phyloP scores from a whole-genome alignment of 2,329 filamentous ascomycete species.

The Pseudogymnoascus sp. region DNA sequence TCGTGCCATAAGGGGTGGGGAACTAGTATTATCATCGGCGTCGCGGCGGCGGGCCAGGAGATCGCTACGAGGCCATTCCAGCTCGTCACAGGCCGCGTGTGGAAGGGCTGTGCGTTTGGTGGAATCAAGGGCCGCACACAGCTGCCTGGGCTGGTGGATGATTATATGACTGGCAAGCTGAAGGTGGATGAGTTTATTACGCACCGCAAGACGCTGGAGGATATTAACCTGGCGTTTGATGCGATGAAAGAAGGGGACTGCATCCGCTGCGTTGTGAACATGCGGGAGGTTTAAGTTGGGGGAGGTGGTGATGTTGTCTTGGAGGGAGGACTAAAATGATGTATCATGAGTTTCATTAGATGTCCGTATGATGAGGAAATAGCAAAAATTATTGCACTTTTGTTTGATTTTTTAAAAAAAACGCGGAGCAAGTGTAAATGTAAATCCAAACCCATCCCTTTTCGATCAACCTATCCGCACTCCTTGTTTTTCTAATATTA shows the following conservation, averaged over 20 bases:
- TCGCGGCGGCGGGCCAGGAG: constrained; percentile 92
- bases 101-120: constrained; percentile 96
- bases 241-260: constrained; percentile 96
- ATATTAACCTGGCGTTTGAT: constrained; percentile 86
- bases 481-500: background rate
- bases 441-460: no score
- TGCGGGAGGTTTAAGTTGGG: constrained; percentile 29
- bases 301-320: background rate
- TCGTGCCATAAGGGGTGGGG: constrained; percentile 99
- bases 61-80: constrained; percentile 95
- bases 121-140: constrained; percentile 97
- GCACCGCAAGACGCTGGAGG: constrained; percentile 72
- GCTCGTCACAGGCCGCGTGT: constrained; percentile 92
- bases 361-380: background rate
- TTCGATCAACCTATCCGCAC: background rate
- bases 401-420: background rate
- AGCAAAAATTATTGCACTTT: background rate
- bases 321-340: background rate
- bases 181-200: constrained; percentile 99
- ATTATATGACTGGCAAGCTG: constrained; percentile 82
- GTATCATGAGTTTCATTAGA: background rate
- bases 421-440: background rate
- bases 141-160: constrained; percentile 75
- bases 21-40: constrained; percentile 94
- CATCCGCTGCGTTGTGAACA: constrained; percentile 84